A percentile compares a stretch with the other conserved stretches of the same genome.
phyloP scores from a whole-genome alignment of 176 grass and related monocot genomes.

The Cenchrus purpureus region DNA sequence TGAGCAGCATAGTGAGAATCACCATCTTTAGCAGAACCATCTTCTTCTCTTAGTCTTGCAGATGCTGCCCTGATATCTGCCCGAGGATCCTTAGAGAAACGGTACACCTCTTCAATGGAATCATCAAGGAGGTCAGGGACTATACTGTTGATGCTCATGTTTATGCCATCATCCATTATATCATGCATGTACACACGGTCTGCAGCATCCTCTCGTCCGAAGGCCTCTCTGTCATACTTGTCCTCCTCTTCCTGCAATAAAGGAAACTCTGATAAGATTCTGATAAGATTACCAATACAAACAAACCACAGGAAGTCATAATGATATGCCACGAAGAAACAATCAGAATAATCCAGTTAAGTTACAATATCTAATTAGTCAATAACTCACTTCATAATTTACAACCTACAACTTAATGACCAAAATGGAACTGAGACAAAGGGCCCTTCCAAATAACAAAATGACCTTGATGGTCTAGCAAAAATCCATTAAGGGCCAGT shows the following conservation, averaged over 20 bases:
- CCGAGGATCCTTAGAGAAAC: constrained; percentile 63
- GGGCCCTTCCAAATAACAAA: not conserved
- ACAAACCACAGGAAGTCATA: not conserved
- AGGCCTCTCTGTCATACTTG: constrained; percentile 79
- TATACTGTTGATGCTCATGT: constrained; percentile 80
- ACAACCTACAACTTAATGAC: not conserved
- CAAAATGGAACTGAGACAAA: not conserved
- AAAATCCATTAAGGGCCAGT: not conserved
- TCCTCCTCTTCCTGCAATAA: constrained; percentile 92
- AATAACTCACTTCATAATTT: not conserved
- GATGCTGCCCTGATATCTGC: constrained; percentile 68
- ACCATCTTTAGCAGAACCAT: constrained; percentile 36
- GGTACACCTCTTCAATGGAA: constrained; percentile 40
- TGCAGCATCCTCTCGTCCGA: constrained; percentile 57
- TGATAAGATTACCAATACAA: constrained; percentile 11
- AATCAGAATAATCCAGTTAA: not conserved
- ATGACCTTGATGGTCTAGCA: not conserved
- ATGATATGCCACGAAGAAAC: not conserved
- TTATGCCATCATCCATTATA: constrained; percentile 75
- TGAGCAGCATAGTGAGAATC: not conserved
- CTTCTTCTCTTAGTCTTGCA: constrained; percentile 76
- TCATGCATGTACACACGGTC: constrained; percentile 93
- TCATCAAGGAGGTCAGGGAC: constrained; percentile 85
- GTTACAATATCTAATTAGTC: not conserved
- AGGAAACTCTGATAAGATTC: constrained; percentile 10